A percentile compares a stretch with the other conserved stretches of the same genome.
Evolutionary conservation across 1,284 basidiomycete species (phyloP).

Genomic region (Quambalaria eucalypti): DNA sequence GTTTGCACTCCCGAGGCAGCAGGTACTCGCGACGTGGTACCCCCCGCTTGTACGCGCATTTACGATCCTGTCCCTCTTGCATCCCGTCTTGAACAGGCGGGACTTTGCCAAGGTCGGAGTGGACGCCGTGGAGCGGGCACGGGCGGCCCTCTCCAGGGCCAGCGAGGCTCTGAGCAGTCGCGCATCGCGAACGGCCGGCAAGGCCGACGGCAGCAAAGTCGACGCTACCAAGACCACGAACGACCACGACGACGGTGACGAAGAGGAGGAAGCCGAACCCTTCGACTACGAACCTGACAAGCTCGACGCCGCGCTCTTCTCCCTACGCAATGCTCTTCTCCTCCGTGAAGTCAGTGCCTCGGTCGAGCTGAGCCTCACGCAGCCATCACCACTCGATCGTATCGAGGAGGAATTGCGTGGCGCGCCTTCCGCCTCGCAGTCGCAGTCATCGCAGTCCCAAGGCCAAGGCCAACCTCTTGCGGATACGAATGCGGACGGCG

Average conservation of each 20-base stretch:
- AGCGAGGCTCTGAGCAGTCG: background rate
- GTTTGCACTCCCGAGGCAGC: background rate
- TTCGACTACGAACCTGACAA: background rate
- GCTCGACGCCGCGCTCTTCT: background rate
- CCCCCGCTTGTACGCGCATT: slow-evolving; percentile 2
- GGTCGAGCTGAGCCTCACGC: background rate
- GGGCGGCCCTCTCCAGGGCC: background rate
- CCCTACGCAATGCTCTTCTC: background rate
- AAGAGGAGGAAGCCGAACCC: background rate
- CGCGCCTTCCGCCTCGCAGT: too few species aligned
- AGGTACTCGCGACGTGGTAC: slow-evolving; percentile 3
- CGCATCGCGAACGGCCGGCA: too few species aligned
- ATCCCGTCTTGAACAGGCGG: background rate
- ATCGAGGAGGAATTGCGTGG: background rate
- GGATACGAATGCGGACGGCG: too few species aligned
- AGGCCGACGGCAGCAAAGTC: background rate
- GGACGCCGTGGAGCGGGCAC: background rate
- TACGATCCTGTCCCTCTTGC: slow-evolving; percentile 1
- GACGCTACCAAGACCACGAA: background rate
- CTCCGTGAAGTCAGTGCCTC: background rate
- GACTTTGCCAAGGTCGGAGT: background rate
- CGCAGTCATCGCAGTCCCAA: too few species aligned
- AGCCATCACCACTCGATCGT: background rate
- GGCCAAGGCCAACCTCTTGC: too few species aligned
- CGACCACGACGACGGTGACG: background rate